Evolutionary conservation across 352 stramenopile species (phyloP).

Genomic region (Globisporangium emineosum): DNA sequence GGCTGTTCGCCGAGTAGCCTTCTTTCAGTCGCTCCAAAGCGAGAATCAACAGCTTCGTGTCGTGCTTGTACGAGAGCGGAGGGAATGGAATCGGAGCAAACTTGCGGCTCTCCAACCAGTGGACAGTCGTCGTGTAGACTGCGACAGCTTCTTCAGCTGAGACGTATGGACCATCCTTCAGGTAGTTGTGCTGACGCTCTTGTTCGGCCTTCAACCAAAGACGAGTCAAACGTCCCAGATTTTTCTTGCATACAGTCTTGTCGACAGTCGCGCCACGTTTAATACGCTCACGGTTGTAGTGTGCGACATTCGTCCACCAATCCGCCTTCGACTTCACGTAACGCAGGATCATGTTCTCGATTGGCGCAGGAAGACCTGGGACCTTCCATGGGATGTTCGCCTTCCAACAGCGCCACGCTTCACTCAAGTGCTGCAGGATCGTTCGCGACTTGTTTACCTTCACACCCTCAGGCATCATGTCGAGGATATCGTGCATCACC

Average conservation of each 20-base stretch:
- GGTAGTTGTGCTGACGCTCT: constrained; percentile 99
- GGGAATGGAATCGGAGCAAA: constrained; percentile 99
- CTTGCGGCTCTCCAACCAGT: constrained; percentile 99
- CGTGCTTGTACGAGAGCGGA: constrained; percentile 99
- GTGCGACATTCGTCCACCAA: constrained; percentile 98
- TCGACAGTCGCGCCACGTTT: constrained; percentile 99
- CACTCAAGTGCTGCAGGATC: constrained; percentile 98
- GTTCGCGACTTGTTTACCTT: constrained; percentile 99
- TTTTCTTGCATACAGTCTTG: constrained; percentile 99
- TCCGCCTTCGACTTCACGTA: constrained; percentile 99
- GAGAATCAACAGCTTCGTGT: constrained; percentile 99
- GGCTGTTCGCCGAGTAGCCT: constrained; percentile 96
- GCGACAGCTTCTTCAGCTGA: constrained; percentile 98
- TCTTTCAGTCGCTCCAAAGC: constrained; percentile 99
- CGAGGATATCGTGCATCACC: constrained; percentile 99
- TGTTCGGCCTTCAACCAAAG: constrained; percentile 99
- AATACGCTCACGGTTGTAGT: constrained; percentile 99
- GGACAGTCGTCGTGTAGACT: constrained; percentile 99
- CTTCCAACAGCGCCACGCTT: constrained; percentile 99
- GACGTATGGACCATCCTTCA: constrained; percentile 99
- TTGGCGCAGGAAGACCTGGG: constrained; percentile 97
- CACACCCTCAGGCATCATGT: constrained; percentile 99
- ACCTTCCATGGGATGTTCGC: constrained; percentile 99
- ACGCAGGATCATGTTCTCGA: constrained; percentile 99
- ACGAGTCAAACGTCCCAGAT: constrained; percentile 97